These are phyloP conservation scores for Cyclotella choctawhatcheeana DNA, from an alignment of 108 stramenopile genomes.

Conservation along the genomic window DNA sequence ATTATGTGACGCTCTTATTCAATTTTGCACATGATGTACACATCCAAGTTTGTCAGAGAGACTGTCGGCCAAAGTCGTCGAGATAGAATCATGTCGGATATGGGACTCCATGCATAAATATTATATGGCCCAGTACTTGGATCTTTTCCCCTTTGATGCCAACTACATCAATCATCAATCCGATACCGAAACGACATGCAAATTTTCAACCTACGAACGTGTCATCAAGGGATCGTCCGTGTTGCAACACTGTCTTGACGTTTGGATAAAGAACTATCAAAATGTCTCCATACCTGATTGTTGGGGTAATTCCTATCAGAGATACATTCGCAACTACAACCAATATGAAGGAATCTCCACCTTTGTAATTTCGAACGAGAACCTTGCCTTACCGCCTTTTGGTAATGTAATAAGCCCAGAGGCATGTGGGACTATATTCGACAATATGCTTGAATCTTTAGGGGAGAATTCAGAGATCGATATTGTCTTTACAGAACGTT, in stretches of 20 bases:
- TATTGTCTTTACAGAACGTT: conserved; percentile 2
- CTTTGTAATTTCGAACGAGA: conserved; percentile 14
- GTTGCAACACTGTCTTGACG: conserved; percentile 11
- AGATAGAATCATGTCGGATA: conserved; percentile 11
- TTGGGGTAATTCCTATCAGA: conserved; percentile 1
- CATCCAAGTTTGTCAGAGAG: neutral
- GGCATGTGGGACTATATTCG: neutral
- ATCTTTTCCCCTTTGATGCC: neutral
- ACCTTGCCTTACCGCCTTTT: conserved; percentile 9
- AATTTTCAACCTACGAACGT: conserved; percentile 5
- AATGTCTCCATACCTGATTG: neutral
- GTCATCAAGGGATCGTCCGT: conserved; percentile 16
- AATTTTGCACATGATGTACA: neutral
- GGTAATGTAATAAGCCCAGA: neutral
- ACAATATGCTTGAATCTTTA: conserved; percentile 1
- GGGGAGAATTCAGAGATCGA: conserved; percentile 2
- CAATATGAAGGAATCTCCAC: neutral
- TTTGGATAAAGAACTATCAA: conserved; percentile 9
- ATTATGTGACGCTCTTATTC: neutral
- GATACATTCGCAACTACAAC: conserved; percentile 16
- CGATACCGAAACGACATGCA: neutral
- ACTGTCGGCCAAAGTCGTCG: conserved; percentile 9
- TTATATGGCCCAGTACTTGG: neutral
- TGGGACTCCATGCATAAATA: neutral
- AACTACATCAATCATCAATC: neutral